Conservation (phyloP, 2,329 filamentous ascomycete genomes). For the Xylaria sp. region DNA sequence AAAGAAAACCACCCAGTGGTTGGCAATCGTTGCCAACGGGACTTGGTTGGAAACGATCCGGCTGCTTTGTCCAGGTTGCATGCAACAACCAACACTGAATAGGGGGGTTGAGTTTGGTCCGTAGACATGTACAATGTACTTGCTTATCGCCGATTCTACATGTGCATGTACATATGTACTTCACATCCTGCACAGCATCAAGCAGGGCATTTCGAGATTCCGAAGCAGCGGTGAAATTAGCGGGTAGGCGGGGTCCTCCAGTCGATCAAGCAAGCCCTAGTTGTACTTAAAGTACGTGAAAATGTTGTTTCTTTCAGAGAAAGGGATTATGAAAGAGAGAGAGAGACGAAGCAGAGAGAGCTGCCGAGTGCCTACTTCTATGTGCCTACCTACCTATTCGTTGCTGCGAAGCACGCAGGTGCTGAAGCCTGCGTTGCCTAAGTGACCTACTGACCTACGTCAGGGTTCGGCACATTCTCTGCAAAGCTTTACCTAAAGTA, state of each 20-base stretch:
- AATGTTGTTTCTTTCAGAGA: too few relatives aligned
- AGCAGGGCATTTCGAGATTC: conserved; percentile 7
- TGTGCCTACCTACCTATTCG: background rate
- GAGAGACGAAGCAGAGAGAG: too few relatives aligned
- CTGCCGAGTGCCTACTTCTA: background rate
- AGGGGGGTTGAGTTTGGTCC: too few relatives aligned
- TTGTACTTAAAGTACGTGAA: too few relatives aligned
- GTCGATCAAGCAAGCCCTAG: background rate
- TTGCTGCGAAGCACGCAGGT: background rate
- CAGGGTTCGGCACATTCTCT: background rate
- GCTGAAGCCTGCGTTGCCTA: background rate
- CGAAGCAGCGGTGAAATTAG: conserved; percentile 22
- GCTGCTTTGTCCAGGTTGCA: background rate
- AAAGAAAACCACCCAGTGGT: conserved; percentile 2
- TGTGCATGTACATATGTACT: background rate
- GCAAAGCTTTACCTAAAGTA: too few relatives aligned
- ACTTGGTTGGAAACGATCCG: background rate
- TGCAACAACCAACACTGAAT: conserved; percentile 4
- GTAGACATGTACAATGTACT: too few relatives aligned
- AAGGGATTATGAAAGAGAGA: too few relatives aligned
- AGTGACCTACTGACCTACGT: background rate
- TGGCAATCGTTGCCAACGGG: background rate
- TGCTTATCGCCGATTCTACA: background rate
- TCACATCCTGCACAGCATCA: background rate
- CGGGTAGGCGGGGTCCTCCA: background rate